Base-by-base conservation (phyloP, 1,139 yeast species). In the Candida tunisiensis region DNA sequence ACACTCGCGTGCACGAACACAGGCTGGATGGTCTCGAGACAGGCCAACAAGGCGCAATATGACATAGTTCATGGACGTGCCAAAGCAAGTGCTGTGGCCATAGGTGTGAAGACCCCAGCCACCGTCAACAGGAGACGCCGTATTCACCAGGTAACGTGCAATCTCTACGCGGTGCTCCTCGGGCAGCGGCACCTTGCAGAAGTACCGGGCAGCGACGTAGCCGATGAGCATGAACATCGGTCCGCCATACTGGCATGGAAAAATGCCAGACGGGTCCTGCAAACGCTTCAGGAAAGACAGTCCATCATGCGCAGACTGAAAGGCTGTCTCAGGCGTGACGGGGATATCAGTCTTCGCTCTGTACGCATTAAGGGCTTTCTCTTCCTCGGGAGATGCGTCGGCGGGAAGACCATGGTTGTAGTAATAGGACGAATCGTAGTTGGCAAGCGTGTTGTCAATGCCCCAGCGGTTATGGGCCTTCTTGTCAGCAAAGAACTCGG, bases 141-240 rank as follows among this genome's bases (percentile, higher is more conserved):
- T 67, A 46, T 91, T 91, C 12, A 82, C 82, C 14, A 88, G 55
- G 45, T 83, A 88, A 31, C 96, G 62, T 21, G 77, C 69, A 49
- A 91, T 56, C 49, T 91, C 98, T 8, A 57, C 51, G 35, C 60
- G 57, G 38, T 65, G 69, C 17, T 70, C 74, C 23, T 70, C 71
- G 0, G 88, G 74, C 19, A 88, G 77, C 13, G 66, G 69, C 0
- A 69, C 62, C 22, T 69, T 65, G 13, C 88, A 64, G 47, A 71
- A 73, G 47, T 83, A 80, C 41, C 69, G 65, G 3, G 83, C 71
- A 1, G 67, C 78, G 12, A 88, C 70, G 41, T 77, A 80, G 1
- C 98, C 96, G 34, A 85, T 75, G 1, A 88, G 70, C 80, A 91
- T 72, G 52, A 91, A 91, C 93, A 85, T 83, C 3, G 98, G 98